Conservation (phyloP, 2,329 filamentous ascomycete genomes). For the Phialophora tarda region DNA sequence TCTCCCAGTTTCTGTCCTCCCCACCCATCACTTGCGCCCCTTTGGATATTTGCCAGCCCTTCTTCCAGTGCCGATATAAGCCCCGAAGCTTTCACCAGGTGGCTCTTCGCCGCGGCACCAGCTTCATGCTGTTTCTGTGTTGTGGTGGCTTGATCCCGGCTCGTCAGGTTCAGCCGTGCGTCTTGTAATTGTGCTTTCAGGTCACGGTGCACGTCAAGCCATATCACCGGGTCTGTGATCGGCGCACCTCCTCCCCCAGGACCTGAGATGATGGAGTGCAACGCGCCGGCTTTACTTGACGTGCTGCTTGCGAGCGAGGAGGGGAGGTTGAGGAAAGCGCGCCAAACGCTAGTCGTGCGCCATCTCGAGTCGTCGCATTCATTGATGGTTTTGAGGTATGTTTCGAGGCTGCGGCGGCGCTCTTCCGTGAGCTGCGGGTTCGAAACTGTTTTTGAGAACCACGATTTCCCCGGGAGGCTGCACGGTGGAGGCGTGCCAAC, state of each 20-base stretch:
- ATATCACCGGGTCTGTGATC: conserved; percentile 61
- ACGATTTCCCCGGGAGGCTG: conserved; percentile 64
- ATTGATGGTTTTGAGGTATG: conserved; percentile 65
- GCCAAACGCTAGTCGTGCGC: conserved; percentile 63
- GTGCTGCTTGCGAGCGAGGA: conserved; percentile 42
- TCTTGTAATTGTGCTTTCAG: conserved; percentile 67
- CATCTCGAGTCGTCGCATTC: conserved; percentile 61
- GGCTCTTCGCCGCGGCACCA: conserved; percentile 66
- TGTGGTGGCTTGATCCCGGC: conserved; percentile 63
- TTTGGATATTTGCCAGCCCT: conserved; percentile 54
- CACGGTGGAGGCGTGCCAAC: conserved; percentile 59
- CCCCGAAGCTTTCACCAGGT: conserved; percentile 62
- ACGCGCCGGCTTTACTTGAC: conserved; percentile 45
- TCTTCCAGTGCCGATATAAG: conserved; percentile 63
- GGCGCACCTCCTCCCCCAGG: conserved; percentile 45
- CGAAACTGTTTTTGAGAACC: conserved; percentile 63
- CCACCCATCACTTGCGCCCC: conserved; percentile 37
- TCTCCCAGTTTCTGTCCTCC: conserved; percentile 57
- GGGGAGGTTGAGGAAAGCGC: conserved; percentile 64
- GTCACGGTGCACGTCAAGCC: conserved; percentile 66
- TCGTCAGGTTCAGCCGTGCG: conserved; percentile 63
- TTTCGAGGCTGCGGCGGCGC: conserved; percentile 61
- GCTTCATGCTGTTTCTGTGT: conserved; percentile 67
- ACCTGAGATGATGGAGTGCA: conserved; percentile 53
- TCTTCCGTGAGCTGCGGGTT: conserved; percentile 63